Percentiles rank a stretch among this genome's conserved stretches.
Evolutionary conservation across 768 basidiomycete genomes (phyloP).

Genomic region (Kockovaella imperatae): DNA sequence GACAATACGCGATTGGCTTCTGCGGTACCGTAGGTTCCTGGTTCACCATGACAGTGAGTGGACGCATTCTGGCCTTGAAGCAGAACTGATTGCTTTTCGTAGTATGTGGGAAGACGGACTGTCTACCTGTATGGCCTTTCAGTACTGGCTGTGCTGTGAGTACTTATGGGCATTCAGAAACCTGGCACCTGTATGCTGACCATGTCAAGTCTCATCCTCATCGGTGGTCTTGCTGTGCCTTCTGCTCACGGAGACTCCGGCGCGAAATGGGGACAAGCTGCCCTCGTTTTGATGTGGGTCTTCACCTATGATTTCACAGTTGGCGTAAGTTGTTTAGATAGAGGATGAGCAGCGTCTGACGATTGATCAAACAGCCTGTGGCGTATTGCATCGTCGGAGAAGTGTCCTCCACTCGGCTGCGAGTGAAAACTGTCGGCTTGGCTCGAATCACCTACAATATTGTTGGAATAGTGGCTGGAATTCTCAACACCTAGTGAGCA

Average conservation of each 20-base stretch:
- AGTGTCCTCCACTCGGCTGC: constrained; percentile 17
- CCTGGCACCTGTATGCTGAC: too few species aligned
- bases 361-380: too few species aligned
- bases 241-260: neutral
- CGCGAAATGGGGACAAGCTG: neutral
- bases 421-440: constrained; percentile 19
- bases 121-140: constrained; percentile 13
- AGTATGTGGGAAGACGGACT: constrained; percentile 8
- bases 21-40: constrained; percentile 14
- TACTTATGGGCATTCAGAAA: too few species aligned
- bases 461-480: neutral
- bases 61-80: too few species aligned
- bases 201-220: too few species aligned
- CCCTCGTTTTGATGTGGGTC: constrained; percentile 1
- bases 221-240: too few species aligned
- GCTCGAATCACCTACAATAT: constrained; percentile 14
- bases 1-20: constrained; percentile 14
- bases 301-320: constrained; percentile 1
- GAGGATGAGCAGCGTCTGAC: too few species aligned
- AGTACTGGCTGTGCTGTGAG: constrained; percentile 10
- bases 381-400: neutral
- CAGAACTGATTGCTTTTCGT: neutral
- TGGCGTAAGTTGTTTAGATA: too few species aligned
- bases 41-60: constrained; percentile 7
- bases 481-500: neutral